Evolutionary conservation across 805 yeast species (phyloP).

Genomic region (Aciculoconidium aculeatum): DNA sequence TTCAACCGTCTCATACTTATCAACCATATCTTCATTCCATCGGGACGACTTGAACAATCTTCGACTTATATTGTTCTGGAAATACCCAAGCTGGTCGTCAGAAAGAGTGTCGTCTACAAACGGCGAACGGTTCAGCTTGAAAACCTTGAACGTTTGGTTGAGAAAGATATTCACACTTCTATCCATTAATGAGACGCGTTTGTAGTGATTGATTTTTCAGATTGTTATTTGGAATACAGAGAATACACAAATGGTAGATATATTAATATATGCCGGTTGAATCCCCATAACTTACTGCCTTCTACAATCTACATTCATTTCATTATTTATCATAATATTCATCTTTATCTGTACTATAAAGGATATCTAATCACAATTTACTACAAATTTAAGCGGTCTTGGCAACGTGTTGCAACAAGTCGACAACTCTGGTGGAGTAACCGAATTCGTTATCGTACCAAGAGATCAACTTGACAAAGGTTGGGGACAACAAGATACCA

Average conservation of each 20-base stretch:
- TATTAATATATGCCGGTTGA: too few relatives aligned
- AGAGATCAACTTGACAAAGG: constrained; percentile 30
- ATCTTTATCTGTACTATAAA: too few relatives aligned
- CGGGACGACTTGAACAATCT: constrained; percentile 3
- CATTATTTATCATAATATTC: too few relatives aligned
- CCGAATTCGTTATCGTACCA: constrained; percentile 35
- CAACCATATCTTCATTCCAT: constrained; percentile 5
- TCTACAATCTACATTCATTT: too few relatives aligned
- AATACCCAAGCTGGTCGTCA: constrained; percentile 3
- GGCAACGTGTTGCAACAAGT: constrained; percentile 28
- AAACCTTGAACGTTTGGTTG: constrained; percentile 11
- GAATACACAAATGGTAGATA: too few relatives aligned
- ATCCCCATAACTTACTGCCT: too few relatives aligned
- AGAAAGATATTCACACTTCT: constrained; percentile 9
- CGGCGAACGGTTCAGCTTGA: constrained; percentile 8
- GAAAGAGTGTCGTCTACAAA: constrained; percentile 1
- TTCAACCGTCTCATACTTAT: constrained; percentile 6
- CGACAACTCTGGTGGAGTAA: constrained; percentile 33
- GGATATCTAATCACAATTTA: constrained; percentile 5
- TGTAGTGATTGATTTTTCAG: too few relatives aligned
- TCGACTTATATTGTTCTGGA: constrained; percentile 6
- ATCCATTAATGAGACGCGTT: too few relatives aligned
- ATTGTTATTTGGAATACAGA: too few relatives aligned
- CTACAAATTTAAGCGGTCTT: constrained; percentile 14
- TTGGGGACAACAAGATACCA: constrained; percentile 31